phyloP scores from a whole-genome alignment of 306 rosid species.

The Chamaecrista fasciculata region DNA sequence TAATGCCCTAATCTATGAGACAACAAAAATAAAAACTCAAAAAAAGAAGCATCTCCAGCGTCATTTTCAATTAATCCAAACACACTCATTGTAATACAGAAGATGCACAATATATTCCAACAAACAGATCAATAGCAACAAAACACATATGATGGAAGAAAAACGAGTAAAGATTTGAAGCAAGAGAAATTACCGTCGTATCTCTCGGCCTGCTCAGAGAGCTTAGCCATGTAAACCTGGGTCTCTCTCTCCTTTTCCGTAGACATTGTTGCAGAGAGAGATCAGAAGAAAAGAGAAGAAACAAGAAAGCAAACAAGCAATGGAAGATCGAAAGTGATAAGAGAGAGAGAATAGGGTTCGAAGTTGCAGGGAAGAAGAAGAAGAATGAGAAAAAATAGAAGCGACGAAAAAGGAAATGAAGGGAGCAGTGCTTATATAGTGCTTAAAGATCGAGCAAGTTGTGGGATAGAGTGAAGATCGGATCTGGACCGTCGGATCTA shows the following conservation, averaged over 20 bases:
- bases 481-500: slow-evolving; percentile 58
- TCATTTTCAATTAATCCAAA: slow-evolving; percentile 19
- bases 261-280: slow-evolving; percentile 67
- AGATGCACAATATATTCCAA: neutral
- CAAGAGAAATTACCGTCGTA: slow-evolving; percentile 54
- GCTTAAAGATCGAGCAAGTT: slow-evolving; percentile 50
- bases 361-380: neutral
- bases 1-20: neutral
- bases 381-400: neutral
- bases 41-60: slow-evolving; percentile 5
- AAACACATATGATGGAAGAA: neutral
- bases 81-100: neutral
- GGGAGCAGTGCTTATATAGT: slow-evolving; percentile 38
- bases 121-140: slow-evolving; percentile 30
- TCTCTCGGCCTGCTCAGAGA: slow-evolving; percentile 94
- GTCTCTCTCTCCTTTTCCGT: slow-evolving; percentile 92
- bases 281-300: slow-evolving; percentile 12
- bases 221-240: slow-evolving; percentile 92
- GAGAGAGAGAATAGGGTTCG: neutral
- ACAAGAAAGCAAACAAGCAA: neutral
- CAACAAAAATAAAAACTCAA: slow-evolving; percentile 15
- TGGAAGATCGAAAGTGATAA: neutral
- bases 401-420: slow-evolving; percentile 38
- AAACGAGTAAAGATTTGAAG: neutral
- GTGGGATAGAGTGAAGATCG: slow-evolving; percentile 42